Evolutionary conservation across 2,329 filamentous ascomycete species (phyloP), one percentile per base, ranked within the genome.

Genomic region (Aspergillus quadricinctus): DNA sequence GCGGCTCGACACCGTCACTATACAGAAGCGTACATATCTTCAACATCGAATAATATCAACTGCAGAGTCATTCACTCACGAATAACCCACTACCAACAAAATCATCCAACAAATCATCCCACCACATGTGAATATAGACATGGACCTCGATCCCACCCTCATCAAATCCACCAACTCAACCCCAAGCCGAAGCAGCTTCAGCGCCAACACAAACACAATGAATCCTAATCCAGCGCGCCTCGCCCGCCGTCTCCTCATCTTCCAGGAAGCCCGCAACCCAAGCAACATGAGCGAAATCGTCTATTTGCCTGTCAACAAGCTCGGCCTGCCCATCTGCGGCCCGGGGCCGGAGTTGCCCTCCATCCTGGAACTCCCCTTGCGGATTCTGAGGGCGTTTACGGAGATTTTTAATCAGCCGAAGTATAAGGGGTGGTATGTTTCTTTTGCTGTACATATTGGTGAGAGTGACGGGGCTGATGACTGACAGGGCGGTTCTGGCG

Each of bases 341-440:
- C 56, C 66, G 11, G 69, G 66, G 0, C 70, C 70, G 0, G 68
- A 69, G 11, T 29, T 72, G 5, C 69, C 71, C 0, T 73, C 70
- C 3, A 66, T 74, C 6, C 52, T 73, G 40, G 69, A 73, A 28
- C 52, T 74, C 48, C 72, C 72, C 25, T 50, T 74, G 56, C 61
- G 69, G 11, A 67, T 70, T 27, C 35, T 74, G 56, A 66, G 59
- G 49, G 69, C 65, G n/a, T 74, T 74, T 58, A 74, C 72, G 43
- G 72, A 74, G 40, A 70, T 74, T 55, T 74, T 74, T 29, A 74
- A 74, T 61, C 64, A 68, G 53, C 67, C 66, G 2, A 73, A 69
- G 57, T 74, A 72, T 62, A 72, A 73, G 62, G 70, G 71, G 37
- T 74, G 72, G 72, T 74, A 61, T 11, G 66, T 66, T 2, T 21